Percentiles rank a stretch among this genome's conserved stretches.
Conservation (phyloP, 23 red algal species). For the Gracilaria gracilis region DNA sequence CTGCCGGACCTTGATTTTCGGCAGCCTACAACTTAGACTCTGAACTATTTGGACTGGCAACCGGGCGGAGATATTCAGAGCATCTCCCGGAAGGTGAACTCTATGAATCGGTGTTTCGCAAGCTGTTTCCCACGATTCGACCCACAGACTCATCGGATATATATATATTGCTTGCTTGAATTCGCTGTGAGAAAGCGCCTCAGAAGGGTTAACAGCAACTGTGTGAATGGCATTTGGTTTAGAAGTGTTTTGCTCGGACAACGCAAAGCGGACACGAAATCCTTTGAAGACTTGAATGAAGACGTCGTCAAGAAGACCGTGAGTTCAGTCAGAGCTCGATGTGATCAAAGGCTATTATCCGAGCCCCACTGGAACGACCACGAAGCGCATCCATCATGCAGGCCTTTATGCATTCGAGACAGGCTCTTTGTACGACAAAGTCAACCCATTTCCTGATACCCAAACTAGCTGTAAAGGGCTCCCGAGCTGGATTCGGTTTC, state of each 20-base stretch:
- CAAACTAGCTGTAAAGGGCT: constrained; percentile 57
- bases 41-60: constrained; percentile 59
- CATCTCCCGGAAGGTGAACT: constrained; percentile 36
- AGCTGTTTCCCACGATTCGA: constrained; percentile 22
- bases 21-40: constrained; percentile 22
- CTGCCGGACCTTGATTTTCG: not conserved
- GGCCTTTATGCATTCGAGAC: constrained; percentile 64
- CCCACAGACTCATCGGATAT: constrained; percentile 12
- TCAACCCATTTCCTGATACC: constrained; percentile 75
- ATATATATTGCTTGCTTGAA: constrained; percentile 29
- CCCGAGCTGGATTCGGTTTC: too few relatives aligned
- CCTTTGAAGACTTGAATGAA: not conserved
- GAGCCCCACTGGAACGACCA: constrained; percentile 63
- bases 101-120: constrained; percentile 40
- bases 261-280: constrained; percentile 43
- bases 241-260: constrained; percentile 29
- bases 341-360: constrained; percentile 62
- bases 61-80: constrained; percentile 28
- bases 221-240: constrained; percentile 20
- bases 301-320: constrained; percentile 12
- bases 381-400: constrained; percentile 76
- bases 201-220: not conserved
- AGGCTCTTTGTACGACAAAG: constrained; percentile 77
- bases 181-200: not conserved
- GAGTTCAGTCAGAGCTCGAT: constrained; percentile 58